Percentiles rank a stretch among this genome's conserved stretches.
These are phyloP conservation scores for Neolentinus lepideus DNA, from an alignment of 1,284 basidiomycete genomes.

Conservation along the genomic window DNA sequence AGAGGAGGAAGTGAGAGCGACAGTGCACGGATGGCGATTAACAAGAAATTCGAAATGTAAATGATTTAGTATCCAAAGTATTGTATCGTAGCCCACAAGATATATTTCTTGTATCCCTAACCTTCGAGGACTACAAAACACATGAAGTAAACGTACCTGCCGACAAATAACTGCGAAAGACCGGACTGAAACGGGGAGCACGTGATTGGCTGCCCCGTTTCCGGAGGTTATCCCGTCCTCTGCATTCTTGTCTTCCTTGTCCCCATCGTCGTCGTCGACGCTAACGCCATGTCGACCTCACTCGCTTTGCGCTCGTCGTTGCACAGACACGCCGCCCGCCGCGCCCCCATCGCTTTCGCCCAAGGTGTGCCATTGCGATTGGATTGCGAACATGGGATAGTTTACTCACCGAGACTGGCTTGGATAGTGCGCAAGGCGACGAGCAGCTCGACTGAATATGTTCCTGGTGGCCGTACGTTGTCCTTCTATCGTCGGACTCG, in stretches of 20 bases:
- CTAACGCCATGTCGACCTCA: conserved; percentile 40
- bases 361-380: neutral
- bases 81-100: no score
- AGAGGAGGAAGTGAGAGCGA: conserved; percentile 63
- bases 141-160: no score
- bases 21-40: conserved; percentile 75
- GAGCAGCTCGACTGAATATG: conserved; percentile 30
- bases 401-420: neutral
- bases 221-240: neutral
- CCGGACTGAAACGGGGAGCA: conserved; percentile 4
- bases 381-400: no score
- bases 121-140: no score
- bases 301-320: conserved; percentile 43
- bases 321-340: conserved; percentile 30
- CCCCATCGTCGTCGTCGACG: neutral
- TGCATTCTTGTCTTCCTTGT: no score
- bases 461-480: conserved; percentile 66
- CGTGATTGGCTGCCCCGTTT: conserved; percentile 7
- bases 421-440: conserved; percentile 13
- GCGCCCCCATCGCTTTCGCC: neutral
- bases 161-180: no score
- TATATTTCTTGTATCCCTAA: no score
- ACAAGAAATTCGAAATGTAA: no score
- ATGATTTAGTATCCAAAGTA: no score
- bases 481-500: neutral